phyloP scores from a whole-genome alignment of 169 alveolate species.

The Amoebophrya sp. region DNA sequence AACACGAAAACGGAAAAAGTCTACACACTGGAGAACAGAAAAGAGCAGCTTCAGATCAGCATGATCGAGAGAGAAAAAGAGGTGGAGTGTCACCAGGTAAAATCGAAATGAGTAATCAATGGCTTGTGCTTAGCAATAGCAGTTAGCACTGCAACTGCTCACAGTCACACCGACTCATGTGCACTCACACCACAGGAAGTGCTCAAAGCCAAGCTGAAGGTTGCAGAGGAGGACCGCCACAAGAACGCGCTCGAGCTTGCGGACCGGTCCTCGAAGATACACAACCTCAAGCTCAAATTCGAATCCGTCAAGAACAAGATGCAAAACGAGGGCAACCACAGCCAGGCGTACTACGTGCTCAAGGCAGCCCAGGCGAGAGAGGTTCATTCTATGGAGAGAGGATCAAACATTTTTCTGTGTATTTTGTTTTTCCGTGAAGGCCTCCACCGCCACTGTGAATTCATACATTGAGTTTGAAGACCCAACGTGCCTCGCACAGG shows the following conservation, averaged over 20 bases:
- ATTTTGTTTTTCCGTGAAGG: too few relatives aligned
- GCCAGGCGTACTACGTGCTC: background rate
- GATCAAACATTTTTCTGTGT: too few relatives aligned
- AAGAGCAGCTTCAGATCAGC: conserved; percentile 62
- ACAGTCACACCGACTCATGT: too few relatives aligned
- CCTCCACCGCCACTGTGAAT: too few relatives aligned
- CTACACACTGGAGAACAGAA: conserved; percentile 62
- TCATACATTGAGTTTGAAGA: too few relatives aligned
- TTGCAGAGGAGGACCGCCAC: conserved; percentile 78
- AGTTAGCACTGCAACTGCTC: too few relatives aligned
- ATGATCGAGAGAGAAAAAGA: conserved; percentile 72
- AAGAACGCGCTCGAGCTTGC: conserved; percentile 68
- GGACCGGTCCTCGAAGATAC: conserved; percentile 59
- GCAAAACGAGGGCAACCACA: background rate
- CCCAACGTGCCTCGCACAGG: too few relatives aligned
- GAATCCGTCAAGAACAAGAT: conserved; percentile 38
- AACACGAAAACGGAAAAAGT: conserved; percentile 62
- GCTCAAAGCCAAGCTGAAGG: conserved; percentile 56
- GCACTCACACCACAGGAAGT: too few relatives aligned
- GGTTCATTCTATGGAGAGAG: too few relatives aligned
- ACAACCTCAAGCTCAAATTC: conserved; percentile 61
- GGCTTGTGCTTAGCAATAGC: too few relatives aligned
- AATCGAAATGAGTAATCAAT: too few relatives aligned
- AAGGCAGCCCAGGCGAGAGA: background rate
- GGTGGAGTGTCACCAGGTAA: conserved; percentile 54